Conservation (phyloP, 2,329 filamentous ascomycete species). For the Xylaria sp. region DNA sequence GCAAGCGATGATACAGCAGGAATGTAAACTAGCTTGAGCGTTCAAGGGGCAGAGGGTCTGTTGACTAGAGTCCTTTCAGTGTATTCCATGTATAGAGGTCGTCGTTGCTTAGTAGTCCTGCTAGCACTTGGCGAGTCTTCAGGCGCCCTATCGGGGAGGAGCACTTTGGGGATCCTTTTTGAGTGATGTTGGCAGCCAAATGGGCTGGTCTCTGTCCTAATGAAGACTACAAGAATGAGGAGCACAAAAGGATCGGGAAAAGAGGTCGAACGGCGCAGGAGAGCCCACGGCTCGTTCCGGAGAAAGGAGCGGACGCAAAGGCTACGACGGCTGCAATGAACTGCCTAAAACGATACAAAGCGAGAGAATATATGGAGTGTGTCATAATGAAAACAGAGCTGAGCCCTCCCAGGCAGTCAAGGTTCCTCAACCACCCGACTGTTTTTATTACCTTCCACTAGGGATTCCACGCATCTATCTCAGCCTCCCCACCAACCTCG, state of each 20-base stretch:
- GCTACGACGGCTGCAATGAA: slow-evolving; percentile 5
- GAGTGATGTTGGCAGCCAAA: slow-evolving; percentile 24
- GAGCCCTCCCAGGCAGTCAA: slow-evolving; percentile 5
- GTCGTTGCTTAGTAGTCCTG: slow-evolving; percentile 19
- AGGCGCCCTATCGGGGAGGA: slow-evolving; percentile 17
- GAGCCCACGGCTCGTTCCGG: slow-evolving; percentile 6
- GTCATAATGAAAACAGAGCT: slow-evolving; percentile 22
- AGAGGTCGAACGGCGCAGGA: slow-evolving; percentile 9
- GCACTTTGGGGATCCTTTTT: slow-evolving; percentile 21
- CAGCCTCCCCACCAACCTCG: too few relatives aligned
- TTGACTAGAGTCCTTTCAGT: too few relatives aligned
- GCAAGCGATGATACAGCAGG: slow-evolving; percentile 33
- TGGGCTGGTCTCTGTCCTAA: slow-evolving; percentile 22
- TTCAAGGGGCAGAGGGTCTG: slow-evolving; percentile 16
- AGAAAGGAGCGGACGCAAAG: slow-evolving; percentile 5
- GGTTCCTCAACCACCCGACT: not conserved
- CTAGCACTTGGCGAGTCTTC: slow-evolving; percentile 14
- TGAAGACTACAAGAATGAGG: slow-evolving; percentile 20
- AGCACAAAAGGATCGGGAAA: slow-evolving; percentile 23
- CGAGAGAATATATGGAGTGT: not conserved
- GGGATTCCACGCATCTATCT: not conserved
- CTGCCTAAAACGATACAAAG: slow-evolving; percentile 12
- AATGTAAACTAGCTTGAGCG: slow-evolving; percentile 26
- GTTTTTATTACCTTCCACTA: not conserved
- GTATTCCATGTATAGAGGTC: slow-evolving; percentile 22